phyloP scores from a whole-genome alignment of 2,329 filamentous ascomycete species.

The Verticillium dahliae region DNA sequence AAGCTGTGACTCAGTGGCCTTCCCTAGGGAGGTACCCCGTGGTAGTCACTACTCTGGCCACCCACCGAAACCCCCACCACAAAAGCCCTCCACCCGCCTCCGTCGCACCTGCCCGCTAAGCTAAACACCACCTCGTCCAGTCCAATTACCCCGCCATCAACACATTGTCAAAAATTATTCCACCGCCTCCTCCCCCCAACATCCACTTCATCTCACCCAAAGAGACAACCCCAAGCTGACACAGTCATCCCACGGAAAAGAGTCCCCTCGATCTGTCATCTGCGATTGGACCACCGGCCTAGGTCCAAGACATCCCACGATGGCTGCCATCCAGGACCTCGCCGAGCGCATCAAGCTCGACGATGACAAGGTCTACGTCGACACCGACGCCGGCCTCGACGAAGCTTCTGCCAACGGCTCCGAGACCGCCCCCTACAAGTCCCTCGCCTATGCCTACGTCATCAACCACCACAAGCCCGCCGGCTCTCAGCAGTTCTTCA shows the following conservation, averaged over 20 bases:
- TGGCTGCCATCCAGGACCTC: constrained; percentile 41
- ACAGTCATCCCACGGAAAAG: not conserved
- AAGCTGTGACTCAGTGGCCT: not conserved
- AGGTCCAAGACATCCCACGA: constrained; percentile 15
- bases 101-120: not conserved
- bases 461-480: constrained; percentile 55
- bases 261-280: not conserved
- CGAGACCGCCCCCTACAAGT: constrained; percentile 73
- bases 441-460: constrained; percentile 70
- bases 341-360: constrained; percentile 41
- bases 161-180: constrained; percentile 1
- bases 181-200: not conserved
- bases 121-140: not conserved
- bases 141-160: constrained; percentile 2
- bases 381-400: constrained; percentile 73
- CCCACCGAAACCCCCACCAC: not conserved
- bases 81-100: not conserved
- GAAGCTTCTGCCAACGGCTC: constrained; percentile 60
- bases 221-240: not conserved
- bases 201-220: not conserved
- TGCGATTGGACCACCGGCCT: not conserved
- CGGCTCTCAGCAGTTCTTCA: constrained; percentile 50
- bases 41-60: too few relatives aligned
- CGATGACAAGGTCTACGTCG: constrained; percentile 58
- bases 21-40: too few relatives aligned